Conservation (phyloP, 2,329 filamentous ascomycete species). For the Polychaeton citri region DNA sequence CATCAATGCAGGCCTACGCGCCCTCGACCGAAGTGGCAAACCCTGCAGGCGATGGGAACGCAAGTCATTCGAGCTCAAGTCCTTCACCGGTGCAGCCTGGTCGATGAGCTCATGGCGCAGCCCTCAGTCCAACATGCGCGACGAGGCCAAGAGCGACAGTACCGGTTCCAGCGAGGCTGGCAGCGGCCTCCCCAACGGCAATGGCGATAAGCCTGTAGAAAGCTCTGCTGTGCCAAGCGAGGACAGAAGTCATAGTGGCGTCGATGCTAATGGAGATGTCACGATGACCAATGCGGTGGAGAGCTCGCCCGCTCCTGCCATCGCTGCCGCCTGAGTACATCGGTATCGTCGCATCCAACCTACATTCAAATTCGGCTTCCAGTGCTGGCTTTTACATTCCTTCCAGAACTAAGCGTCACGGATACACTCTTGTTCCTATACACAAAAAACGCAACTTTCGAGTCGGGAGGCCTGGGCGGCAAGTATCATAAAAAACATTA, state of each 20-base stretch:
- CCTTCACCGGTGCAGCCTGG: constrained; percentile 81
- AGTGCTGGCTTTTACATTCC: too few relatives aligned
- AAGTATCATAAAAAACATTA: too few relatives aligned
- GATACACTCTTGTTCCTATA: too few relatives aligned
- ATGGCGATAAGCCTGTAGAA: constrained; percentile 35
- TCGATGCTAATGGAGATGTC: constrained; percentile 25
- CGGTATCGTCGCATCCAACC: too few relatives aligned
- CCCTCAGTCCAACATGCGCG: constrained; percentile 46
- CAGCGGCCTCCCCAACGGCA: not conserved
- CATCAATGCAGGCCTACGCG: constrained; percentile 91
- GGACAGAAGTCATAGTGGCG: constrained; percentile 40
- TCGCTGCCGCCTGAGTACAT: constrained; percentile 22
- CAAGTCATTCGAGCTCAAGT: constrained; percentile 73
- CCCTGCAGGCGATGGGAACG: constrained; percentile 86
- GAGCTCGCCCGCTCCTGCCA: constrained; percentile 25
- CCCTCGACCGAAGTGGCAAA: constrained; percentile 81
- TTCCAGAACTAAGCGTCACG: too few relatives aligned
- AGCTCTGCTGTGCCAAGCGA: constrained; percentile 47
- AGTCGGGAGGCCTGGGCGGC: too few relatives aligned
- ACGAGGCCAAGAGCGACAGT: constrained; percentile 45
- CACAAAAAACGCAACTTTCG: too few relatives aligned
- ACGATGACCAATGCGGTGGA: constrained; percentile 18
- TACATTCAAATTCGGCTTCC: too few relatives aligned
- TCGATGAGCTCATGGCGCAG: constrained; percentile 72
- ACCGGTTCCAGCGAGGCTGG: constrained; percentile 38